Base-by-base conservation (phyloP, 257 asterid species). In the Eucommia ulmoides region DNA sequence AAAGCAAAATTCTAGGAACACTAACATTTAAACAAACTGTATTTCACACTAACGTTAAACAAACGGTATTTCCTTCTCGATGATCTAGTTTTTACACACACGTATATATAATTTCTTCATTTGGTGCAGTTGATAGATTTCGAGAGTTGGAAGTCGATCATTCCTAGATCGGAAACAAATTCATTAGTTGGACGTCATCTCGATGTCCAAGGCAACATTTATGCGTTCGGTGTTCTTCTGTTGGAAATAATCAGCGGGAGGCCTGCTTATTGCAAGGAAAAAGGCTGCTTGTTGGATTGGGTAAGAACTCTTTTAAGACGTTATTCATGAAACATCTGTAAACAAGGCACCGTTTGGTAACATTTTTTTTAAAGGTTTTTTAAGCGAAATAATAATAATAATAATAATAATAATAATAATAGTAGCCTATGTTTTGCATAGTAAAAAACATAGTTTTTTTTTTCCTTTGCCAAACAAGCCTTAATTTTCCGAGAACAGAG, bases 181-280 rank as follows among this genome's bases (percentile, higher is more conserved):
- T 71, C 87, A 17, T 20, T 91, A 45, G 95, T 80, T 68, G 74
- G 78, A 19, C 73, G 94, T 7, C 76, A 67, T 54, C 74, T 75
- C 0, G 89, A 86, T 65, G 54, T 79, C 51, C 82, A 83, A 64
- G 93, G 93, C 3, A 91, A 91, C 52, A 69, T 72, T 6, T 83
- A 81, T 23, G 93, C 93, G 6, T 91, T 91, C 38, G 99, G 97
- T 50, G 65, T 83, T 52, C 81, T 91, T 14, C 66, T 91, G 33
- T 86, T 83, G 25, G 97, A 91, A 71, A 74, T 91, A 5, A 59
- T 91, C 61, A 86, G 94, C 16, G 99, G 97, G 20, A 70, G 99
- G 52, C 94, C 92, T 63, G 81, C 97, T 12, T 77, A 86, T 63
- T 73, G 81, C 65, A 79, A 82, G 68, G 94, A 81, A 55, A 74